phyloP scores from a whole-genome alignment of 1,284 basidiomycete genomes.

The Pholiota adiposa region DNA sequence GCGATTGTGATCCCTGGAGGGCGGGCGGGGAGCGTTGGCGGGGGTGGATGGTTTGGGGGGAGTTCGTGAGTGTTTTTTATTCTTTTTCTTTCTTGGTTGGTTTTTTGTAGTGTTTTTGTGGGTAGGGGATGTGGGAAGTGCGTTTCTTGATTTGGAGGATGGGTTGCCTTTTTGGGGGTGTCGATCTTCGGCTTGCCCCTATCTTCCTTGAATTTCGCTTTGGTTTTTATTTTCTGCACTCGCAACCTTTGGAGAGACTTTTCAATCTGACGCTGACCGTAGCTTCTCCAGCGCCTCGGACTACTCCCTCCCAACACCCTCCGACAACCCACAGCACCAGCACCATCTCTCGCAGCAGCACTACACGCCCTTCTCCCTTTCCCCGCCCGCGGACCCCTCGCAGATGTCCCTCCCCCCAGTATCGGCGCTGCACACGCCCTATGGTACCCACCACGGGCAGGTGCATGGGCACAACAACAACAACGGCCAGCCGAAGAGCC shows the following conservation, averaged over 20 bases:
- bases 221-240: neutral
- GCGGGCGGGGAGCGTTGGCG: conserved; percentile 9
- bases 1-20: conserved; percentile 63
- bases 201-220: neutral
- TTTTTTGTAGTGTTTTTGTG: too few relatives aligned
- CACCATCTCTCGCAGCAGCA: conserved; percentile 25
- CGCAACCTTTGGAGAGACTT: neutral
- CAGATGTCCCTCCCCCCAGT: conserved; percentile 3
- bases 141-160: too few relatives aligned
- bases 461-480: conserved; percentile 5
- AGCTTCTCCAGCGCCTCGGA: conserved; percentile 31
- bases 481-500: conserved; percentile 6
- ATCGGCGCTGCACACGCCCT: conserved; percentile 13
- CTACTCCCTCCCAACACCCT: conserved; percentile 45
- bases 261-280: conserved; percentile 1
- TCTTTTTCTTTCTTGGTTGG: conserved; percentile 1
- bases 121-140: too few relatives aligned
- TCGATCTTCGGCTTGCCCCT: too few relatives aligned
- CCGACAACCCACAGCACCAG: conserved; percentile 26
- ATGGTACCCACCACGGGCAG: neutral
- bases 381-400: conserved; percentile 14
- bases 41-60: conserved; percentile 19
- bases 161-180: neutral
- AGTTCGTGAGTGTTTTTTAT: conserved; percentile 21
- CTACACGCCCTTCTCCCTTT: conserved; percentile 37